A percentile compares a stretch with the other conserved stretches of the same genome.
Evolutionary conservation across 2,329 filamentous ascomycete species (phyloP).

Genomic region (Fusarium hostae): DNA sequence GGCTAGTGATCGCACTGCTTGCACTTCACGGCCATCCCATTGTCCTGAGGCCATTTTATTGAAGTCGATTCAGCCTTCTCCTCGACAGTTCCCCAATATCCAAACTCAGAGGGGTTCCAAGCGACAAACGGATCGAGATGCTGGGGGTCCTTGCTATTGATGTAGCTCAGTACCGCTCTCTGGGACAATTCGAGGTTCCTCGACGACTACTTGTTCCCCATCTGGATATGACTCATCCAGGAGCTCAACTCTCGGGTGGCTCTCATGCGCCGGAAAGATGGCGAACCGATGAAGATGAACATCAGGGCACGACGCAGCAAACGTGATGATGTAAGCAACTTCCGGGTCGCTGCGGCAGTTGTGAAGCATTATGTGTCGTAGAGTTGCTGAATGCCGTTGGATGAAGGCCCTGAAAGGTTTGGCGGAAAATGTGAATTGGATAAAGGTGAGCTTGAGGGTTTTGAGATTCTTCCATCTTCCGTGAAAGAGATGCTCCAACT

Average conservation of each 20-base stretch:
- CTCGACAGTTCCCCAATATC: neutral
- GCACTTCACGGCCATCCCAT: neutral
- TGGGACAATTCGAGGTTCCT: neutral
- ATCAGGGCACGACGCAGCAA: neutral
- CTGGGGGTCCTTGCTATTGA: neutral
- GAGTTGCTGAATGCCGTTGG: neutral
- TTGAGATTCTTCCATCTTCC: neutral
- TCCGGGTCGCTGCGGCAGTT: neutral
- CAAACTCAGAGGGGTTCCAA: neutral
- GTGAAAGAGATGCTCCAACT: neutral
- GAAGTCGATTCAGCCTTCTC: neutral
- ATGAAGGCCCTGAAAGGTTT: neutral
- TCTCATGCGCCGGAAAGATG: neutral
- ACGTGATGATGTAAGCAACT: neutral
- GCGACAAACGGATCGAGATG: neutral
- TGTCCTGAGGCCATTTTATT: conserved; percentile 1
- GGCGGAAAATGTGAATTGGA: neutral
- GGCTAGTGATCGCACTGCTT: neutral
- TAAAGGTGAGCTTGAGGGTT: neutral
- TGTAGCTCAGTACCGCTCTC: neutral
- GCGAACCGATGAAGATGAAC: conserved; percentile 12
- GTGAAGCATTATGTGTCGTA: conserved; percentile 2
- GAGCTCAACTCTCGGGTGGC: neutral
- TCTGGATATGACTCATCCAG: neutral
- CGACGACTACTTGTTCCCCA: too few relatives aligned